Conservation (phyloP, 306 rosid species). For the Inga oerstediana region DNA sequence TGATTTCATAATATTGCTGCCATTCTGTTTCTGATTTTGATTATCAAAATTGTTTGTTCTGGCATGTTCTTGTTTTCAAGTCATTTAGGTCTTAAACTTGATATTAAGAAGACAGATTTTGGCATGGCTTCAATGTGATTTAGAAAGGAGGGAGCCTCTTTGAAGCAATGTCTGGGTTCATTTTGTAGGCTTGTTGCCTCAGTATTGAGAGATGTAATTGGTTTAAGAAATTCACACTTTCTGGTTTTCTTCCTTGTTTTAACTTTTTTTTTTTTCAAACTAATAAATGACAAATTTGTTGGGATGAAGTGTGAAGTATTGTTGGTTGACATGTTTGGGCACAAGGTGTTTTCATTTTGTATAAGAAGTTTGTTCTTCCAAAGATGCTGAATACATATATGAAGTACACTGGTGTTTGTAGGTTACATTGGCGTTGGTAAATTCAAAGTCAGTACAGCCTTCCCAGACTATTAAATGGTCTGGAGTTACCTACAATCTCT, state of each 20-base stretch:
- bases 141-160: neutral
- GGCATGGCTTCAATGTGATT: neutral
- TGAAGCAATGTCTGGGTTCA: neutral
- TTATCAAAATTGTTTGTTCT: no score
- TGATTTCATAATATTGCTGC: no score
- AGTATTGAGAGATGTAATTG: neutral
- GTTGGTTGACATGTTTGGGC: neutral
- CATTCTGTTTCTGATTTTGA: no score
- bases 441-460: constrained; percentile 33
- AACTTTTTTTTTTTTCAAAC: neutral
- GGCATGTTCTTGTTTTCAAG: no score
- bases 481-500: constrained; percentile 49
- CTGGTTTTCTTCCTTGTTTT: neutral
- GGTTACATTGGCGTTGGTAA: constrained; percentile 42
- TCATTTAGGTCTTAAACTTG: no score
- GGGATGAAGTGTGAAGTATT: neutral
- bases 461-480: constrained; percentile 40
- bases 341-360: neutral
- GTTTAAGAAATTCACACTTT: neutral
- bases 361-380: neutral
- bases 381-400: constrained; percentile 29
- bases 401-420: constrained; percentile 28
- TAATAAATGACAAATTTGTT: neutral
- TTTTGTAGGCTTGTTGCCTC: neutral
- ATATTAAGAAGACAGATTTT: no score